phyloP scores from a whole-genome alignment of 495 filamentous ascomycete genomes.

The Hypomontagnella submonticulosa region DNA sequence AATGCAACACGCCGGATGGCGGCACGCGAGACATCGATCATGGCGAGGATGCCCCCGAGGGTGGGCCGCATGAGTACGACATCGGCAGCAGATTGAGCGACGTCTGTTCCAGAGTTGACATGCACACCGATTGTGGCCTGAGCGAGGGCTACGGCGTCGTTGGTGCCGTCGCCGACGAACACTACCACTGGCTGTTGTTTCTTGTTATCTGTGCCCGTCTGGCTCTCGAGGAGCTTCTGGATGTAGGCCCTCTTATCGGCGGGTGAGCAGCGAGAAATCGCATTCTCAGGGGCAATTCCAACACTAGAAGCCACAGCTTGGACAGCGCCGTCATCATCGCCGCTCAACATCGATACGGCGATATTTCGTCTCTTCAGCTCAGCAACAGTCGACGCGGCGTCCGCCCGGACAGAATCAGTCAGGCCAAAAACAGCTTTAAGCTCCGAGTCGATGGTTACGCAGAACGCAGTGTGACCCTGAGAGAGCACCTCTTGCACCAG shows the following conservation, averaged over 20 bases:
- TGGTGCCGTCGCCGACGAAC: constrained; percentile 84
- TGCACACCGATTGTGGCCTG: constrained; percentile 80
- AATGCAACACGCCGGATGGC: constrained; percentile 68
- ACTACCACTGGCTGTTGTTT: constrained; percentile 58
- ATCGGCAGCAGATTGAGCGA: constrained; percentile 75
- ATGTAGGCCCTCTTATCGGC: constrained; percentile 73
- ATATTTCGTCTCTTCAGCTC: constrained; percentile 67
- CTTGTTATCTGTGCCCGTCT: constrained; percentile 1
- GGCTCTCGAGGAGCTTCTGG: constrained; percentile 49
- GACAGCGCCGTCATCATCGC: constrained; percentile 73
- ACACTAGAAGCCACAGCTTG: constrained; percentile 63
- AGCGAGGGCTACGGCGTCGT: constrained; percentile 79
- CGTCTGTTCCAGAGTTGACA: constrained; percentile 68
- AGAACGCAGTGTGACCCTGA: constrained; percentile 68
- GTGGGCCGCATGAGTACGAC: constrained; percentile 70
- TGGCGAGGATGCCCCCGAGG: constrained; percentile 66
- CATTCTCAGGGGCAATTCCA: constrained; percentile 59
- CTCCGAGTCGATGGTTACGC: constrained; percentile 63
- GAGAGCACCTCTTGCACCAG: constrained; percentile 57
- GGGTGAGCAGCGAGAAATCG: constrained; percentile 65
- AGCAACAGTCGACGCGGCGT: constrained; percentile 61
- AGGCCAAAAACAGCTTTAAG: constrained; percentile 70
- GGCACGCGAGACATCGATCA: constrained; percentile 68
- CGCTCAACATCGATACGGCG: constrained; percentile 71
- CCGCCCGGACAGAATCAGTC: constrained; percentile 66